phyloP scores from a whole-genome alignment of 345 rosid species.

The Ceriops decandra region DNA sequence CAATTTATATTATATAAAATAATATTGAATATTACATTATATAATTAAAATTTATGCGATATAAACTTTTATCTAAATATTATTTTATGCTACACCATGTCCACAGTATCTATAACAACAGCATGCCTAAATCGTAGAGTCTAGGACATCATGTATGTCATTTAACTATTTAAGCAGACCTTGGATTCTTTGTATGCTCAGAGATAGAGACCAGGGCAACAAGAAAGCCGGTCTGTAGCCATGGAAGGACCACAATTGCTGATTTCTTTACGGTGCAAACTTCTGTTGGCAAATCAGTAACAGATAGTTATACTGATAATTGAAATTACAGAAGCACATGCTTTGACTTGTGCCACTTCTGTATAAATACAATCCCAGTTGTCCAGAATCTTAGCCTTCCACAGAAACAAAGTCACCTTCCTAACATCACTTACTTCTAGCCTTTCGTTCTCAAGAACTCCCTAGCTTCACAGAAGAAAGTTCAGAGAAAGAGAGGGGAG shows the following conservation, averaged over 20 bases:
- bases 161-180: slow-evolving; percentile 10
- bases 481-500: background rate
- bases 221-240: slow-evolving; percentile 1
- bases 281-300: slow-evolving; percentile 18
- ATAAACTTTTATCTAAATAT: no score
- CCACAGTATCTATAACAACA: no score
- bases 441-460: slow-evolving; percentile 4
- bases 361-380: background rate
- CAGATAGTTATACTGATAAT: slow-evolving; percentile 5
- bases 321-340: slow-evolving; percentile 19
- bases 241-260: slow-evolving; percentile 9
- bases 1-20: no score
- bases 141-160: background rate
- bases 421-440: background rate
- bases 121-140: slow-evolving; percentile 7
- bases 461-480: background rate
- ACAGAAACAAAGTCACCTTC: background rate
- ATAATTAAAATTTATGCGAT: no score
- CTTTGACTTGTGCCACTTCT: slow-evolving; percentile 36
- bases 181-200: slow-evolving; percentile 19
- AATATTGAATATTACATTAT: no score
- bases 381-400: slow-evolving; percentile 1
- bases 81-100: no score
- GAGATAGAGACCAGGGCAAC: background rate
- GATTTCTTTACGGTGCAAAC: slow-evolving; percentile 24